Conservation (phyloP, 2,329 filamentous ascomycete species). For the Penicillium oxalicum region DNA sequence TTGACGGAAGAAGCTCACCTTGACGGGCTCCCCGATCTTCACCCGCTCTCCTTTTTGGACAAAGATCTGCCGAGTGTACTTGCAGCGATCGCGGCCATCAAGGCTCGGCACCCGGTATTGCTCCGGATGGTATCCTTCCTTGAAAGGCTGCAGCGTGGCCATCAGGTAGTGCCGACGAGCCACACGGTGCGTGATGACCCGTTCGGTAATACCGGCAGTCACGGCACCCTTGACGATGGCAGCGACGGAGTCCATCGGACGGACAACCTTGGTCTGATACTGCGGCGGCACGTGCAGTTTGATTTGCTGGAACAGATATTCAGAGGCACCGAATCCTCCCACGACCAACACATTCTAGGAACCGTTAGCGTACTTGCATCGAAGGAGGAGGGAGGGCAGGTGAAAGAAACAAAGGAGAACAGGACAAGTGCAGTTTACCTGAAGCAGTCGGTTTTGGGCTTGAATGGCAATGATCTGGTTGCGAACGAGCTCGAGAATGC, state of each 20-base stretch:
- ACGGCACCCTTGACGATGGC: conserved; percentile 98
- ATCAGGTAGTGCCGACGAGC: conserved; percentile 97
- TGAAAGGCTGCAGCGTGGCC: conserved; percentile 97
- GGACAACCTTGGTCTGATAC: conserved; percentile 96
- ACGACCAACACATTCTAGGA: conserved; percentile 83
- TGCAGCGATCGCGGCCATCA: conserved; percentile 96
- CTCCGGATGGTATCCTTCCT: conserved; percentile 96
- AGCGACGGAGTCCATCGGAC: conserved; percentile 97
- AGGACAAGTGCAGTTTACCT: conserved; percentile 46
- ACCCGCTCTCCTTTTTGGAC: conserved; percentile 98
- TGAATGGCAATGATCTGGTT: conserved; percentile 99
- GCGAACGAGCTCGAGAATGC: conserved; percentile 88
- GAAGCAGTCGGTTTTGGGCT: conserved; percentile 85
- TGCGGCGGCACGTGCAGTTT: conserved; percentile 96
- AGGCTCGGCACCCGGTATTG: conserved; percentile 95
- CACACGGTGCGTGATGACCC: conserved; percentile 93
- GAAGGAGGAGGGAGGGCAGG: conserved; percentile 13
- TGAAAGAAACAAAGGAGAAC: not conserved
- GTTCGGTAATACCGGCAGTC: conserved; percentile 94
- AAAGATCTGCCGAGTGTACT: conserved; percentile 97
- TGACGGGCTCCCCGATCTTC: conserved; percentile 98
- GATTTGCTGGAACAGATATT: conserved; percentile 99
- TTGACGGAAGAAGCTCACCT: conserved; percentile 97
- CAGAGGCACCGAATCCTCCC: conserved; percentile 94
- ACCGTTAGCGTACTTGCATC: too few species aligned